A percentile compares a stretch with the other conserved stretches of the same genome.
Conservation (phyloP, 2,329 filamentous ascomycete species). For the Cordyceps tenuipes region DNA sequence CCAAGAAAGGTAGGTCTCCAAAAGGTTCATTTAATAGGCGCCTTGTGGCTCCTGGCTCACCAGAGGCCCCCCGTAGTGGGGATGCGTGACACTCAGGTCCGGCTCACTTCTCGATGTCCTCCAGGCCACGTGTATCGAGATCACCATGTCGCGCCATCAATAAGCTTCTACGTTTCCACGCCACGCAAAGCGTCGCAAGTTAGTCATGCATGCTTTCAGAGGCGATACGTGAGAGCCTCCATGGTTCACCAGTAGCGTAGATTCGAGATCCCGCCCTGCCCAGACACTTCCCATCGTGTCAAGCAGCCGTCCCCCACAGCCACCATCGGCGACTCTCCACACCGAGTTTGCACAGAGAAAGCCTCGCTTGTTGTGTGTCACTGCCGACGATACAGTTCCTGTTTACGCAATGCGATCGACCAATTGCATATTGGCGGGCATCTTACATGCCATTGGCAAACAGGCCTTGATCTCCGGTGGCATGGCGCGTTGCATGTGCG, state of each 20-base stretch:
- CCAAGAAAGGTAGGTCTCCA: background rate
- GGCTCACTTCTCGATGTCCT: background rate
- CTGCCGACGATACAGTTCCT: background rate
- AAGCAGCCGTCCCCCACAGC: background rate
- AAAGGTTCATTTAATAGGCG: background rate
- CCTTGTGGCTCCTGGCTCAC: background rate
- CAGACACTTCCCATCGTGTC: background rate
- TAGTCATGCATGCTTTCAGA: background rate
- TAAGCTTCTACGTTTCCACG: background rate
- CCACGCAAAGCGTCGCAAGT: background rate
- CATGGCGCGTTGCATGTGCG: background rate
- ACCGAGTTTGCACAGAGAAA: background rate
- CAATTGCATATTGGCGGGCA: background rate
- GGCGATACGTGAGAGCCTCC: background rate
- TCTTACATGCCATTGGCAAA: background rate
- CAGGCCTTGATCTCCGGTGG: background rate
- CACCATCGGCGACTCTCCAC: slow-evolving; percentile 1
- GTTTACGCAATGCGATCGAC: background rate
- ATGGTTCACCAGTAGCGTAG: background rate
- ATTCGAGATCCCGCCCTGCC: background rate
- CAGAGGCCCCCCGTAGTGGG: background rate
- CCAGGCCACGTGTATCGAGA: slow-evolving; percentile 2
- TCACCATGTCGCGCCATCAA: no score
- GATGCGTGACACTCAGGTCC: background rate
- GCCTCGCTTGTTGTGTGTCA: background rate